These are phyloP conservation scores for Gyrodon lividus DNA, from an alignment of 768 basidiomycete genomes.

Conservation along the genomic window DNA sequence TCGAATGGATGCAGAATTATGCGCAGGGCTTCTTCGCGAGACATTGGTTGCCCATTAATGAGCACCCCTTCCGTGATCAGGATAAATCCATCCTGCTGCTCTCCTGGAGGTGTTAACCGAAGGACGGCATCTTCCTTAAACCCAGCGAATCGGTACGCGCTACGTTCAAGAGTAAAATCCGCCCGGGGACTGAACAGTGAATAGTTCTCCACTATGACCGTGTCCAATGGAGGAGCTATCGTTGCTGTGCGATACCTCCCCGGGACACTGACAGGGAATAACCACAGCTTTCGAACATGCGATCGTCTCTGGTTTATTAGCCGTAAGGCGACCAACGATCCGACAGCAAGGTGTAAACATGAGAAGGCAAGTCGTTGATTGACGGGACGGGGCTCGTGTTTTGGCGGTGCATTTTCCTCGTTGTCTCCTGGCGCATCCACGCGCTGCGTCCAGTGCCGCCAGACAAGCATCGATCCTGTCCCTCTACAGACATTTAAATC, in stretches of 20 bases:
- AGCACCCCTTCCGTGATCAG: slow-evolving; percentile 24
- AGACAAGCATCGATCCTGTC: slow-evolving; percentile 25
- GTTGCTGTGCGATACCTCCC: slow-evolving; percentile 19
- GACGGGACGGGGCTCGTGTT: slow-evolving; percentile 27
- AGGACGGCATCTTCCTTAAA: slow-evolving; percentile 22
- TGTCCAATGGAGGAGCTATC: slow-evolving; percentile 23
- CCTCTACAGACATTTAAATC: slow-evolving; percentile 12
- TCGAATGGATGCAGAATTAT: slow-evolving; percentile 22
- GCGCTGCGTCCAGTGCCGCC: slow-evolving; percentile 27
- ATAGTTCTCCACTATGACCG: slow-evolving; percentile 25
- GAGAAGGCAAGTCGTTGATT: slow-evolving; percentile 31
- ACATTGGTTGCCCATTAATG: slow-evolving; percentile 24
- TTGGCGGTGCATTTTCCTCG: slow-evolving; percentile 12
- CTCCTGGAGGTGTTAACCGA: slow-evolving; percentile 12
- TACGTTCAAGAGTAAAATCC: slow-evolving; percentile 26
- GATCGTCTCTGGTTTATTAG: slow-evolving; percentile 27
- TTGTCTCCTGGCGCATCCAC: slow-evolving; percentile 10
- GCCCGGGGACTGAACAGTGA: slow-evolving; percentile 16
- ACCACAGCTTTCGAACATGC: slow-evolving; percentile 32
- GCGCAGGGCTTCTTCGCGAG: slow-evolving; percentile 18
- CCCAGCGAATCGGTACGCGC: slow-evolving; percentile 19
- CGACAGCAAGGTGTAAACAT: slow-evolving; percentile 27
- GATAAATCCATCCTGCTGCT: slow-evolving; percentile 20
- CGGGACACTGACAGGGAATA: slow-evolving; percentile 26
- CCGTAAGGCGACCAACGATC: slow-evolving; percentile 27